A percentile compares a stretch with the other conserved stretches of the same genome.
Evolutionary conservation across 2,329 filamentous ascomycete species (phyloP).

Genomic region (Apiospora phragmitis): DNA sequence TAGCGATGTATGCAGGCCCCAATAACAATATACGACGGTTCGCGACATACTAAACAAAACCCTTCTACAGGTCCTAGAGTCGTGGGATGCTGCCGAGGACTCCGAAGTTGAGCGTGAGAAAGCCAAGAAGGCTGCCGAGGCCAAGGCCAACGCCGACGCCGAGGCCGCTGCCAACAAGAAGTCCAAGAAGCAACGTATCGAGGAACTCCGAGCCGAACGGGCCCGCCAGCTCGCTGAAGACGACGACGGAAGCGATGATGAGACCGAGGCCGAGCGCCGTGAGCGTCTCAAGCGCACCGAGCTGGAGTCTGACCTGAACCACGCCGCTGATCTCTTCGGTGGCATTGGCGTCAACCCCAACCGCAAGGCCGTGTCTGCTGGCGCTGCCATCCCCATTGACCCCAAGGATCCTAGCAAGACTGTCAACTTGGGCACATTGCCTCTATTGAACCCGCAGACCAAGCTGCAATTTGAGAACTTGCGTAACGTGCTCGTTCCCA

Average conservation of each 20-base stretch:
- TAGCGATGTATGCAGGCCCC: slow-evolving; percentile 13
- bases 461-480: slow-evolving; percentile 84
- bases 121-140: slow-evolving; percentile 80
- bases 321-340: slow-evolving; percentile 90
- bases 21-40: neutral
- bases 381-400: slow-evolving; percentile 68
- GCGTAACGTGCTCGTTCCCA: slow-evolving; percentile 74
- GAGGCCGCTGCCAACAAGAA: slow-evolving; percentile 91
- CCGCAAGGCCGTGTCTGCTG: slow-evolving; percentile 67
- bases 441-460: slow-evolving; percentile 85
- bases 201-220: slow-evolving; percentile 70
- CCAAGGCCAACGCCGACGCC: slow-evolving; percentile 85
- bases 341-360: slow-evolving; percentile 60
- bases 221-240: slow-evolving; percentile 51
- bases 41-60: neutral
- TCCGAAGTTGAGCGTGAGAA: slow-evolving; percentile 97
- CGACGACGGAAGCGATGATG: slow-evolving; percentile 66
- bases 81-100: slow-evolving; percentile 96
- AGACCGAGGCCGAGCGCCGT: slow-evolving; percentile 71
- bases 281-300: slow-evolving; percentile 77
- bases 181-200: slow-evolving; percentile 80
- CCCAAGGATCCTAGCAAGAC: slow-evolving; percentile 72
- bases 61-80: slow-evolving; percentile 74
- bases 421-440: slow-evolving; percentile 76
- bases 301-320: slow-evolving; percentile 83